phyloP scores from a whole-genome alignment of 306 rosid species.

The Cucurbita ficifolia region DNA sequence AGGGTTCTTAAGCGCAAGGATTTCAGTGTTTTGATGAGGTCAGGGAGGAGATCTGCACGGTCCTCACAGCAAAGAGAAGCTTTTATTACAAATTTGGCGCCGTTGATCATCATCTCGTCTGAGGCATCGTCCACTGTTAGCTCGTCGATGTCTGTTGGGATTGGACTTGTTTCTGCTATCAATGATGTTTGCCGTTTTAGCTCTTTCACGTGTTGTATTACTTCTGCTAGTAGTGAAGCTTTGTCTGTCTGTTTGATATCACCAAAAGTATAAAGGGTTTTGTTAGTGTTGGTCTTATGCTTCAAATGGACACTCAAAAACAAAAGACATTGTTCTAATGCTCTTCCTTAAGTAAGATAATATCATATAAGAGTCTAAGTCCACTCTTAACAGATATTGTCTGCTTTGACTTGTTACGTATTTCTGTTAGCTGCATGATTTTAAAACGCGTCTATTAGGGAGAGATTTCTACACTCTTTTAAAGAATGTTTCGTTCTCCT shows the following conservation, averaged over 20 bases:
- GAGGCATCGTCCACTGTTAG: constrained; percentile 50
- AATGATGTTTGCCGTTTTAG: constrained; percentile 69
- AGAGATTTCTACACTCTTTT: no score
- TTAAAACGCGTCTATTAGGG: no score
- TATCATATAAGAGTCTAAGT: no score
- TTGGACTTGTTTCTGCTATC: constrained; percentile 63
- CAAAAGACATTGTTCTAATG: not conserved
- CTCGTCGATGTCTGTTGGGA: constrained; percentile 71
- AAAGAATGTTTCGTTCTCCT: no score
- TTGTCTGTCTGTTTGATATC: constrained; percentile 50
- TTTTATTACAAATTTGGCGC: constrained; percentile 55
- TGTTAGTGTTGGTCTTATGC: not conserved
- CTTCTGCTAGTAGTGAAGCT: constrained; percentile 78
- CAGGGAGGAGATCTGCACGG: constrained; percentile 68
- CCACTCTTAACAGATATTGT: no score
- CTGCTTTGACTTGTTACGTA: no score
- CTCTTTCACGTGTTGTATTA: constrained; percentile 80
- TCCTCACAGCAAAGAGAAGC: constrained; percentile 89
- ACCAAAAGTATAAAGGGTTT: not conserved
- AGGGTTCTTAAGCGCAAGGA: constrained; percentile 46
- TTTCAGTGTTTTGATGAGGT: constrained; percentile 64
- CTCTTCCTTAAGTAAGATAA: not conserved
- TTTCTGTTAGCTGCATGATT: no score
- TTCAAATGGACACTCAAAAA: not conserved
- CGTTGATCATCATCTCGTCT: constrained; percentile 36